Percentiles rank a stretch among this genome's conserved stretches.
phyloP scores from a whole-genome alignment of 2,329 filamentous ascomycete species.

The Phialophora expanda region DNA sequence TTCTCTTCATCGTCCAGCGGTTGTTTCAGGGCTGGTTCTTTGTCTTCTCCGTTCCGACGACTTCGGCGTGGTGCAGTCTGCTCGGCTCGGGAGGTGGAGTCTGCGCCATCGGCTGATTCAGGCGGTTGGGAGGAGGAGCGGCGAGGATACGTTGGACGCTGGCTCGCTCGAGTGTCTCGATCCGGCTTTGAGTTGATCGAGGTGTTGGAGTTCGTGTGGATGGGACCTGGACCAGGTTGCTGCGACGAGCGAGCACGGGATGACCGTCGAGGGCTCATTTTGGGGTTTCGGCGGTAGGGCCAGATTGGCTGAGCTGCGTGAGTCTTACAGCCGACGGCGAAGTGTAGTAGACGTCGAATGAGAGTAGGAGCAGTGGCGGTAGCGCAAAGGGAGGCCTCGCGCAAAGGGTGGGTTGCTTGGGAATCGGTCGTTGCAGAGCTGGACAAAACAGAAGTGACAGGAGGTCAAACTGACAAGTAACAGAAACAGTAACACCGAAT shows the following conservation, averaged over 20 bases:
- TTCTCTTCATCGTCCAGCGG: slow-evolving; percentile 67
- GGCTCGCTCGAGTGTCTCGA: slow-evolving; percentile 74
- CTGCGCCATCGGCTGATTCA: slow-evolving; percentile 61
- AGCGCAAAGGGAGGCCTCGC: slow-evolving; percentile 19
- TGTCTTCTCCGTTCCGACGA: slow-evolving; percentile 71
- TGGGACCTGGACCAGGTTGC: slow-evolving; percentile 70
- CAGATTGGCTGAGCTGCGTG: background rate
- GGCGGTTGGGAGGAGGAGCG: slow-evolving; percentile 71
- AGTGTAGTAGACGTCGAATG: slow-evolving; percentile 9
- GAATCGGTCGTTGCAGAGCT: slow-evolving; percentile 22
- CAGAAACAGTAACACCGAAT: slow-evolving; percentile 5
- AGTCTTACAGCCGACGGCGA: background rate
- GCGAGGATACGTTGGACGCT: slow-evolving; percentile 73
- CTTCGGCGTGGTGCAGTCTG: slow-evolving; percentile 69
- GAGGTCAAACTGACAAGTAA: background rate
- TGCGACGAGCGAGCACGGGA: slow-evolving; percentile 85
- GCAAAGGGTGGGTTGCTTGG: slow-evolving; percentile 17
- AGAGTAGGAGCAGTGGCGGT: slow-evolving; percentile 6
- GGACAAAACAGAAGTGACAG: slow-evolving; percentile 13
- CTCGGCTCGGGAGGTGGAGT: slow-evolving; percentile 51
- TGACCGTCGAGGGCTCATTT: slow-evolving; percentile 80
- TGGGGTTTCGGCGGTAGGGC: background rate
- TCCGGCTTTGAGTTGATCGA: slow-evolving; percentile 67
- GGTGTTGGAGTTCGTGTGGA: slow-evolving; percentile 73
- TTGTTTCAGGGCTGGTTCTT: slow-evolving; percentile 42